phyloP scores from a whole-genome alignment of 164 flowering plant genomes.

The Annona cherimola region DNA sequence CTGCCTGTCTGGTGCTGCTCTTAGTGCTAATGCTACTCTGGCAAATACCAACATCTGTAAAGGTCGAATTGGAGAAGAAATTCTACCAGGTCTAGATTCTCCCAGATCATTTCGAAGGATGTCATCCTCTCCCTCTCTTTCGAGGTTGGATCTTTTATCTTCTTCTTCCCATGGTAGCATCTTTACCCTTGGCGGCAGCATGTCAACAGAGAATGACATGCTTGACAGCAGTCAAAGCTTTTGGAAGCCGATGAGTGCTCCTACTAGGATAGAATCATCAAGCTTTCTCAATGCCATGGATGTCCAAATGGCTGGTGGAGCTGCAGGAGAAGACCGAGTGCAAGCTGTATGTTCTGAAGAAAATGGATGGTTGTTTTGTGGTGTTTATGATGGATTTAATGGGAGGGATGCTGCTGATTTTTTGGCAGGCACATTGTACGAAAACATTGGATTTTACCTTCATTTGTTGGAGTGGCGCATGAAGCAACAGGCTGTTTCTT shows the following conservation, averaged over 20 bases:
- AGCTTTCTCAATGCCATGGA: constrained; percentile 26
- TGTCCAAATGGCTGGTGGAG: constrained; percentile 30
- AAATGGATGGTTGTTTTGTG: constrained; percentile 29
- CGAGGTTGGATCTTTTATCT: constrained; percentile 21
- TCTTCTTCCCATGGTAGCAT: constrained; percentile 23
- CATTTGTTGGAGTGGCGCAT: constrained; percentile 23
- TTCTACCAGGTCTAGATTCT: constrained; percentile 28
- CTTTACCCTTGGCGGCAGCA: constrained; percentile 17
- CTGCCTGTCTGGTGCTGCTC: constrained; percentile 32
- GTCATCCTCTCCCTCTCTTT: constrained; percentile 28
- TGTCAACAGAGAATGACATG: constrained; percentile 14
- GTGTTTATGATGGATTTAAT: constrained; percentile 29
- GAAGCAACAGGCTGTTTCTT: constrained; percentile 8
- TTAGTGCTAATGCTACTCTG: constrained; percentile 30
- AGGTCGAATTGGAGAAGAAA: constrained; percentile 30
- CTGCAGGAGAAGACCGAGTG: constrained; percentile 29
- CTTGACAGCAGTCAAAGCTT: constrained; percentile 13
- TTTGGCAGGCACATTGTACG: constrained; percentile 25
- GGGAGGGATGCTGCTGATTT: constrained; percentile 32
- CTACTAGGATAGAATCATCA: constrained; percentile 20
- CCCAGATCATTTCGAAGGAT: constrained; percentile 25
- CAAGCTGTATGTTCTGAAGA: constrained; percentile 30
- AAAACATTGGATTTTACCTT: constrained; percentile 25
- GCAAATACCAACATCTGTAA: constrained; percentile 30
- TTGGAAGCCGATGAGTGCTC: constrained; percentile 26